Percentiles rank a stretch among this genome's conserved stretches.
Evolutionary conservation across 495 filamentous ascomycete genomes (phyloP).

Genomic region (Margaritispora aquatica): DNA sequence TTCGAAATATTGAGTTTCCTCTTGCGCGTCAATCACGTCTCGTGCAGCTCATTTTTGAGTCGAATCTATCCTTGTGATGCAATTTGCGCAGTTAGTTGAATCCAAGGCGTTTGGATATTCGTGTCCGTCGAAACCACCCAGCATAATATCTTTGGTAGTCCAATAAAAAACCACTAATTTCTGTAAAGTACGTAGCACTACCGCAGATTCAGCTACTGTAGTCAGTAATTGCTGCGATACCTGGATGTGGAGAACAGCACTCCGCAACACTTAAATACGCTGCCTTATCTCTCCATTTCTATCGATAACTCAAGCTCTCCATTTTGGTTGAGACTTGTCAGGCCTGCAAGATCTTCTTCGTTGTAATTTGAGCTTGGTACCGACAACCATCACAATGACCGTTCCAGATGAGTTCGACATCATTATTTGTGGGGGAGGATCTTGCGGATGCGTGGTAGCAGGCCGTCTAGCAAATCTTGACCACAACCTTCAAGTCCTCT

Average conservation of each 20-base stretch:
- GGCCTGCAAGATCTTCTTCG: neutral
- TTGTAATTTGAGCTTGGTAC: neutral
- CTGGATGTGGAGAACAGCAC: no score
- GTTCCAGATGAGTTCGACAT: constrained; percentile 74
- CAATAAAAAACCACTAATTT: no score
- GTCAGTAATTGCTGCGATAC: no score
- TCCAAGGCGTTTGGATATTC: no score
- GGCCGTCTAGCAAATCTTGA: constrained; percentile 73
- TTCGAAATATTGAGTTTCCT: neutral
- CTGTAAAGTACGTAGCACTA: no score
- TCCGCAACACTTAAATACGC: neutral
- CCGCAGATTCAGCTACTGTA: no score
- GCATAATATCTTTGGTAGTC: neutral
- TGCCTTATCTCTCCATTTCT: no score
- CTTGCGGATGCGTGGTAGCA: constrained; percentile 69
- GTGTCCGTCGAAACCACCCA: neutral
- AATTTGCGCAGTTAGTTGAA: constrained; percentile 1
- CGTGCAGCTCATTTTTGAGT: neutral
- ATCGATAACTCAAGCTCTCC: neutral
- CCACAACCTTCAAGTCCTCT: constrained; percentile 70
- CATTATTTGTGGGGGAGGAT: constrained; percentile 71
- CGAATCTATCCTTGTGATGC: neutral
- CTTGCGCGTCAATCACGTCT: constrained; percentile 5
- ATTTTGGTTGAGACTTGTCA: neutral
- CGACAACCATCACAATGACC: constrained; percentile 26